Evolutionary conservation across 305 asterid genomes (phyloP).

Genomic region (Plantago coronopus): DNA sequence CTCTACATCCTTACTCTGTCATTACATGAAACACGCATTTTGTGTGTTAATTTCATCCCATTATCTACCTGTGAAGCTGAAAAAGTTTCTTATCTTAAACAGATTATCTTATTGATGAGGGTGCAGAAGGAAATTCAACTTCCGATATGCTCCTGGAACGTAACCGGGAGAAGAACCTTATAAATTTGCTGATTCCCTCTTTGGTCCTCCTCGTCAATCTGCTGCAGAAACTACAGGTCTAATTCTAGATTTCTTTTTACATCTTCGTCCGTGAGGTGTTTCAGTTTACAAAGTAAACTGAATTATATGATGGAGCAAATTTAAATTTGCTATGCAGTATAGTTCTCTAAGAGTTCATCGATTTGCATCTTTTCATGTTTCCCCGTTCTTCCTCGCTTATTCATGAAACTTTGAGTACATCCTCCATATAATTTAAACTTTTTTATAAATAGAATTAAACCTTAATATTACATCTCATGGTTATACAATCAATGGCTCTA

Average conservation of each 20-base stretch:
- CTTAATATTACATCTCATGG: neutral
- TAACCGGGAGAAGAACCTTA: conserved; percentile 80
- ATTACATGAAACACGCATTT: neutral
- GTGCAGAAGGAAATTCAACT: conserved; percentile 84
- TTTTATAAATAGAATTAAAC: neutral
- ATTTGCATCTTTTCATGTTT: too few species aligned
- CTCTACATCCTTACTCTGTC: neutral
- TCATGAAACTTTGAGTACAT: too few species aligned
- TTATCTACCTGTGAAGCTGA: conserved; percentile 12
- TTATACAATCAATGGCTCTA: too few species aligned
- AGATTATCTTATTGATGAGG: conserved; percentile 99
- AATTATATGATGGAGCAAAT: neutral
- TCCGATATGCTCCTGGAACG: conserved; percentile 91
- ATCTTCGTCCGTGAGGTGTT: too few species aligned
- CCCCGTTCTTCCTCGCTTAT: too few species aligned
- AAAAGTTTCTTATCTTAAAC: conserved; percentile 30
- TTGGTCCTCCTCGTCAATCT: conserved; percentile 73
- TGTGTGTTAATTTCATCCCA: conserved; percentile 18
- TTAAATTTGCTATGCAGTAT: neutral
- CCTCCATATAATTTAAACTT: too few species aligned
- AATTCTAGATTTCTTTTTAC: neutral
- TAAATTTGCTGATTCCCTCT: conserved; percentile 84
- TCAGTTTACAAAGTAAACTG: neutral
- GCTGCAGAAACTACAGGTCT: conserved; percentile 72
- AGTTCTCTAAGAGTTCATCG: too few species aligned